phyloP scores from a whole-genome alignment of 2,329 filamentous ascomycete genomes.

The Didymellaceae sp. region DNA sequence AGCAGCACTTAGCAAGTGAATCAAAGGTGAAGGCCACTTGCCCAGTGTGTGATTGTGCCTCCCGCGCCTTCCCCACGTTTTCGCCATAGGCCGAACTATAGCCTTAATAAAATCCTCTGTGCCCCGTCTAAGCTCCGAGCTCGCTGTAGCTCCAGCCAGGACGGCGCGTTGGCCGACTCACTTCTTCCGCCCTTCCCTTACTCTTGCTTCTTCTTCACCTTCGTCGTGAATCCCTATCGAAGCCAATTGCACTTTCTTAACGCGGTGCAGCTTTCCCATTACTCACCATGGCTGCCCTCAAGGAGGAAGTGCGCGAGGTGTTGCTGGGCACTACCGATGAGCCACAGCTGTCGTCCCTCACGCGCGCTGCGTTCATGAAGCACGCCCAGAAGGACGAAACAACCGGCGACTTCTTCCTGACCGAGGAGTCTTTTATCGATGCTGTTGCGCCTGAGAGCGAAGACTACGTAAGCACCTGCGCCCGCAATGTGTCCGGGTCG shows the following conservation, averaged over 20 bases:
- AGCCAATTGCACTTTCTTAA: slow-evolving; percentile 37
- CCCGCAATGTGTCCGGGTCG: slow-evolving; percentile 24
- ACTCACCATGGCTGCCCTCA: slow-evolving; percentile 62
- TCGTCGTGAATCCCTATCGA: slow-evolving; percentile 17
- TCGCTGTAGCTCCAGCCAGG: slow-evolving; percentile 31
- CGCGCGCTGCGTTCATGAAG: slow-evolving; percentile 75
- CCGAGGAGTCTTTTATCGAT: slow-evolving; percentile 84
- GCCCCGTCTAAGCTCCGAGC: slow-evolving; percentile 36
- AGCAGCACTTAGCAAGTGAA: background rate
- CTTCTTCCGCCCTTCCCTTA: slow-evolving; percentile 20
- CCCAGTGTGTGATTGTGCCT: background rate
- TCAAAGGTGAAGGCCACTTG: background rate
- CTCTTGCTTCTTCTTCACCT: slow-evolving; percentile 21
- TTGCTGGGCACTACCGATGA: slow-evolving; percentile 69
- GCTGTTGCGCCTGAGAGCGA: slow-evolving; percentile 85
- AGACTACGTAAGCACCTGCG: slow-evolving; percentile 77
- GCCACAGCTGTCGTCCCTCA: slow-evolving; percentile 73
- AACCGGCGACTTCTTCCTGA: slow-evolving; percentile 80
- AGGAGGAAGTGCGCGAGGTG: slow-evolving; percentile 67
- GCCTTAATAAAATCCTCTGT: slow-evolving; percentile 29
- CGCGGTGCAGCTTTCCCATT: slow-evolving; percentile 19
- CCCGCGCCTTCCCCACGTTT: slow-evolving; percentile 41
- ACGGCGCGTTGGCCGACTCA: slow-evolving; percentile 35
- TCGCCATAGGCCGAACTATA: slow-evolving; percentile 32
- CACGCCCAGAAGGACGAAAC: slow-evolving; percentile 77